These are phyloP conservation scores for Terana coerulea DNA, from an alignment of 768 basidiomycete genomes.

Conservation along the genomic window DNA sequence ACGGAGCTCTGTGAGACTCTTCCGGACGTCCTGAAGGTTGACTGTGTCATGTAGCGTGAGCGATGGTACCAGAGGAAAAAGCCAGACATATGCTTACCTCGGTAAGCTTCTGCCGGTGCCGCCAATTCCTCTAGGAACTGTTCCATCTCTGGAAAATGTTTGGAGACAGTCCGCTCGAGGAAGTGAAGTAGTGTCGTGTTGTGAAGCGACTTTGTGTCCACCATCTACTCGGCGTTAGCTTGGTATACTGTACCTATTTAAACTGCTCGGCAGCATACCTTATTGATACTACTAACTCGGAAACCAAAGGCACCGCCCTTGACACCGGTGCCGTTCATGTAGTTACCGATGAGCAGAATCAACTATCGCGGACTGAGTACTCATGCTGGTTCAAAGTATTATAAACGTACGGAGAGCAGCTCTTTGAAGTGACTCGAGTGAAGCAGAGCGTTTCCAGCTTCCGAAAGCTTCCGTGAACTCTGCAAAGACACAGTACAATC, in stretches of 20 bases:
- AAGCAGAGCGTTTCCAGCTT: conserved; percentile 76
- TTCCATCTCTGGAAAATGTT: conserved; percentile 86
- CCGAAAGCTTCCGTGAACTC: conserved; percentile 77
- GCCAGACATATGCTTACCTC: conserved; percentile 49
- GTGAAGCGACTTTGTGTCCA: conserved; percentile 95
- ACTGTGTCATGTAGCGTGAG: conserved; percentile 41
- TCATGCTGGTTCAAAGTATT: neutral
- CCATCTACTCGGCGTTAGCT: conserved; percentile 54
- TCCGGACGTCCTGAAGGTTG: conserved; percentile 82
- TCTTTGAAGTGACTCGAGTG: conserved; percentile 88
- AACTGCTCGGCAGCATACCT: conserved; percentile 40
- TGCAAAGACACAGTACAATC: conserved; percentile 36
- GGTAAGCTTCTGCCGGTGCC: conserved; percentile 88
- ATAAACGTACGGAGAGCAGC: conserved; percentile 65
- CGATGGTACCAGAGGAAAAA: neutral
- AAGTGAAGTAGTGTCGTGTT: conserved; percentile 95
- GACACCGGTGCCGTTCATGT: conserved; percentile 94
- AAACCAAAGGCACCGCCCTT: conserved; percentile 98
- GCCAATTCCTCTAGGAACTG: conserved; percentile 84
- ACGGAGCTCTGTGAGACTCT: conserved; percentile 66
- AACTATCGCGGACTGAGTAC: conserved; percentile 40
- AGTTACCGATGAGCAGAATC: conserved; percentile 94
- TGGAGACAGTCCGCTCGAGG: conserved; percentile 81
- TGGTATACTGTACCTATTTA: neutral
- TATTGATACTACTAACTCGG: conserved; percentile 96